Base-by-base conservation (phyloP, 2,329 filamentous ascomycete species). In the Neophaeococcomyces aloes region DNA sequence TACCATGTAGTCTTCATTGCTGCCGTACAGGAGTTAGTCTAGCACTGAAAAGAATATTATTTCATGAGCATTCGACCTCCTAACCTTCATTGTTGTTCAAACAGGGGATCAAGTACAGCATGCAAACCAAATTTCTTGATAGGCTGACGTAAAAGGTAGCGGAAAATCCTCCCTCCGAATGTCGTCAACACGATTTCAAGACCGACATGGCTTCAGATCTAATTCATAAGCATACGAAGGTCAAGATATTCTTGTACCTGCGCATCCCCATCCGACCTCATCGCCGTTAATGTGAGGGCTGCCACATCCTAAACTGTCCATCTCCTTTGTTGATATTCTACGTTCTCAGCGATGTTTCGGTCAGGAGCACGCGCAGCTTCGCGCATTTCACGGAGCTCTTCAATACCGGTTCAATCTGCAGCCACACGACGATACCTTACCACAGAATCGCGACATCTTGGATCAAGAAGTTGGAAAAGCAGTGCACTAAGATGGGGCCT, bases 391-490 rank as follows among this genome's bases (percentile, higher is more conserved):
- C 30, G 35, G n/a, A 42, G 31, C 30, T 35, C 30, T 19, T 27
- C 34, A 8, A 27, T 33, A 32, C 41, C 41, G 25, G 41, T 33
- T 4, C 10, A 33, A 18, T 40, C 34, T 25, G 29, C 35, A 13
- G 30, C 33, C 10, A 19, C 27, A 34, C 30, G 36, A 52, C 67
- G 75, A 63, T 74, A 71, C 58, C 64, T 78, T 57, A 79, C 70
- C 67, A 76, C 72, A 53, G 68, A 69, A 49, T 67, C 72, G 43
- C 68, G 81, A 3, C 71, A 77, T 52, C 69, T 76, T 58, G 84
- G 79, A 67, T 78, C 78, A 56, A 71, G 86, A 61, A 83, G 79
- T 61, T 94, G 86, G 84, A 94, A 88, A 74, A 82, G 79, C 62
- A 72, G 79, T 40, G 73, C 72, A 3, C 61, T 76, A 56, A 76